Conservation (phyloP, 1,284 basidiomycete species). For the Rhodotorula sp. region DNA sequence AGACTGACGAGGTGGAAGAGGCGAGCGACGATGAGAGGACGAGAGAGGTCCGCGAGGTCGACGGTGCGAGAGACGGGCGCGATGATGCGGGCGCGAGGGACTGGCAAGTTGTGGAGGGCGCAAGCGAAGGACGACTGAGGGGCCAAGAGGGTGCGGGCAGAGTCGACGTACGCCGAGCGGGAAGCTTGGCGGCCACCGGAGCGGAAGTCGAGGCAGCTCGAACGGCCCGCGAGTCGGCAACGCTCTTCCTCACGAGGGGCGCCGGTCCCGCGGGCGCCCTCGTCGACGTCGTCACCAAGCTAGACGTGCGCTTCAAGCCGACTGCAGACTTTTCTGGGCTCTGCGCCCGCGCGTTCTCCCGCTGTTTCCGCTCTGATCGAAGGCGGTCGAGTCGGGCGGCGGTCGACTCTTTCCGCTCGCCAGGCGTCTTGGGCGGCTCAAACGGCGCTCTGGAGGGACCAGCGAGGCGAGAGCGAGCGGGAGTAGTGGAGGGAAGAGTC, state of each 20-base stretch:
- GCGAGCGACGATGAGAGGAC: background rate
- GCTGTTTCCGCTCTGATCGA: conserved; percentile 5
- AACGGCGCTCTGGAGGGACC: background rate
- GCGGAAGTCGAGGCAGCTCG: background rate
- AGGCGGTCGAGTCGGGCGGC: conserved; percentile 13
- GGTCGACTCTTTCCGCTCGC: conserved; percentile 30
- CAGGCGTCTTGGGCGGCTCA: conserved; percentile 6
- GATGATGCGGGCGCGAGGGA: background rate
- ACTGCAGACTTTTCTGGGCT: background rate
- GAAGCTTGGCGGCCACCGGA: background rate
- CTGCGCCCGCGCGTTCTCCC: conserved; percentile 4
- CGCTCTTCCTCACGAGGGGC: background rate
- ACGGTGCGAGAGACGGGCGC: background rate
- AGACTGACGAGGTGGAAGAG: background rate
- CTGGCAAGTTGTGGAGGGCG: background rate
- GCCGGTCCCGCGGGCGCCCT: background rate
- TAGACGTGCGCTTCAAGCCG: background rate
- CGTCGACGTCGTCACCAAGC: background rate
- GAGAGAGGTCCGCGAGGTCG: conserved; percentile 10
- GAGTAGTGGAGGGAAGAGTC: background rate
- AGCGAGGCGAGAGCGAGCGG: background rate
- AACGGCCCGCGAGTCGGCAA: background rate
- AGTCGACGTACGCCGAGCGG: too few relatives aligned
- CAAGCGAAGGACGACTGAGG: background rate
- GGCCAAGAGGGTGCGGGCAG: background rate